Conservation (phyloP, 75 land plant species). For the Selaginella tamariscina region DNA sequence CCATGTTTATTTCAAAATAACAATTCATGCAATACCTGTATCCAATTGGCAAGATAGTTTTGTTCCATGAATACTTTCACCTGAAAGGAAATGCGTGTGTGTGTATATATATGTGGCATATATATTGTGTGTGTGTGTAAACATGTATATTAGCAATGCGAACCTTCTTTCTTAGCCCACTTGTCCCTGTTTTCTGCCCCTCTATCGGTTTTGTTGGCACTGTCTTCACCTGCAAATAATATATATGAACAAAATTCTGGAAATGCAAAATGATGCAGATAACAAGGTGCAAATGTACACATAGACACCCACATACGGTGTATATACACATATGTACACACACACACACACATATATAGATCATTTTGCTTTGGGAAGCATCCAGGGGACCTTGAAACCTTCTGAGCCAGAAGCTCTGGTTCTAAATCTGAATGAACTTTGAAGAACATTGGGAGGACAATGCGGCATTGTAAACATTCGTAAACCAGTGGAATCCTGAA, state of each 20-base stretch:
- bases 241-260: no score
- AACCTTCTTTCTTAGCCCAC: constrained; percentile 91
- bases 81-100: constrained; percentile 19
- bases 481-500: neutral
- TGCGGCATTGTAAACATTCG: neutral
- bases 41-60: constrained; percentile 91
- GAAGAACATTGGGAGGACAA: no score
- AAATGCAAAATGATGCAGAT: no score
- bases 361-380: no score
- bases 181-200: constrained; percentile 97
- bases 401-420: neutral
- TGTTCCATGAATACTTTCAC: constrained; percentile 83
- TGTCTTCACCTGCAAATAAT: constrained; percentile 40
- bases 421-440: neutral
- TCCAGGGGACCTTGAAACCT: neutral
- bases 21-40: constrained; percentile 46
- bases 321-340: no score
- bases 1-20: neutral
- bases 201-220: constrained; percentile 79
- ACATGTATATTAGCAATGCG: no score
- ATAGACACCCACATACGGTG: no score
- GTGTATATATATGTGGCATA: neutral
- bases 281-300: no score
- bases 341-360: no score
- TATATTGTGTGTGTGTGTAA: no score